A percentile compares a stretch with the other conserved stretches of the same genome.
phyloP scores from a whole-genome alignment of 768 basidiomycete genomes.

The Xerocomus brunneocitrinus region DNA sequence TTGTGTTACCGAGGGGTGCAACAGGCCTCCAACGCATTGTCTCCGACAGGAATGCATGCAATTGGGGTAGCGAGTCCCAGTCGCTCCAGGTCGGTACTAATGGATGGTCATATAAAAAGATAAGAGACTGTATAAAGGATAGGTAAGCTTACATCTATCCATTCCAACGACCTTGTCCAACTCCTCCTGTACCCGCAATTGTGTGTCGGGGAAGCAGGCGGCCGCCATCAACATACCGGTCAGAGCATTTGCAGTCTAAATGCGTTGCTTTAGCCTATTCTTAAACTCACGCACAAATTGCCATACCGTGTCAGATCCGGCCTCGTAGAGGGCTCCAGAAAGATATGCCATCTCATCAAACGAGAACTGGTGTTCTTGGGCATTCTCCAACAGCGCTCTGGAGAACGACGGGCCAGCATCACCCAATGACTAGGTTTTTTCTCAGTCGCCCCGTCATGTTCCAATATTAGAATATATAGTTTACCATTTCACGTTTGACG shows the following conservation, averaged over 20 bases:
- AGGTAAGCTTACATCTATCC: no score
- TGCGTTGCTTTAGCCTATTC: neutral
- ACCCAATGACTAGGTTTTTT: neutral
- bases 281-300: neutral
- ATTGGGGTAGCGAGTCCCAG: constrained; percentile 29
- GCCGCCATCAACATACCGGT: neutral
- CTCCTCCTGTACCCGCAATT: constrained; percentile 23
- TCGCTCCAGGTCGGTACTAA: constrained; percentile 38
- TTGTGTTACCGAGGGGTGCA: constrained; percentile 19
- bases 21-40: constrained; percentile 36
- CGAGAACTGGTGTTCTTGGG: neutral
- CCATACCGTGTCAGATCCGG: neutral
- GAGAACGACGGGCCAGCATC: neutral
- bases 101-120: neutral
- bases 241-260: neutral
- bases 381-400: neutral
- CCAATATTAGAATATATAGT: neutral
- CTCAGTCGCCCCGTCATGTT: neutral
- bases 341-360: neutral
- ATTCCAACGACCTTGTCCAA: constrained; percentile 17
- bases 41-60: constrained; percentile 37
- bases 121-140: neutral
- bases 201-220: no score
- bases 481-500: constrained; percentile 43
- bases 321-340: neutral